phyloP scores from a whole-genome alignment of 2,329 filamentous ascomycete species.

The Chaetomium globosum region DNA sequence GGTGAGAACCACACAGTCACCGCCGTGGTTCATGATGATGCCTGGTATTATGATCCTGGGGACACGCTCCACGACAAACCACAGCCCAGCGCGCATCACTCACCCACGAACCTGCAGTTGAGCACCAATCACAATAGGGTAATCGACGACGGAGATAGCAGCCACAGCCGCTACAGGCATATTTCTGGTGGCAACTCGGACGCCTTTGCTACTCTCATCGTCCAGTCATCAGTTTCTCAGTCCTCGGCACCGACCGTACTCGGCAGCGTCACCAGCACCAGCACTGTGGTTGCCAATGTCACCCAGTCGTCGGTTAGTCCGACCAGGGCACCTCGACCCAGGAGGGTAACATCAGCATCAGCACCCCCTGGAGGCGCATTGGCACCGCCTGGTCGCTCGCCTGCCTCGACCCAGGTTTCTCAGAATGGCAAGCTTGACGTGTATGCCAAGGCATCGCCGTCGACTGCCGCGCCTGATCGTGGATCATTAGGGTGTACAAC shows the following conservation, averaged over 20 bases:
- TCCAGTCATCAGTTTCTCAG: neutral
- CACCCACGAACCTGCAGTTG: neutral
- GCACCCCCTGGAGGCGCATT: neutral
- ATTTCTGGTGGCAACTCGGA: neutral
- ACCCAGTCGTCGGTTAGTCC: constrained; percentile 31
- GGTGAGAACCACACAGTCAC: neutral
- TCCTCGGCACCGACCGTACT: neutral
- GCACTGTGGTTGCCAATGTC: constrained; percentile 26
- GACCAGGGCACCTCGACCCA: constrained; percentile 22
- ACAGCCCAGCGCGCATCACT: neutral
- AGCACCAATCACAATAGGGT: constrained; percentile 22
- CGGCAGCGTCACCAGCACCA: constrained; percentile 9
- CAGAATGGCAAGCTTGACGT: constrained; percentile 8
- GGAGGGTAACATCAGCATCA: constrained; percentile 15
- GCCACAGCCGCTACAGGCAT: neutral
- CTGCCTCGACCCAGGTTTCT: constrained; percentile 4
- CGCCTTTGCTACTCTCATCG: neutral
- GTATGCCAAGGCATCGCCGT: constrained; percentile 3
- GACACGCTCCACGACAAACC: neutral
- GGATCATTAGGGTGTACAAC: neutral
- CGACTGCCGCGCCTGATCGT: no score
- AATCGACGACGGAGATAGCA: neutral
- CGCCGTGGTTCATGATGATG: constrained; percentile 1
- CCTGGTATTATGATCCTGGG: constrained; percentile 23
- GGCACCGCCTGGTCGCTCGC: constrained; percentile 14